Percentiles rank a stretch among this genome's conserved stretches.
Evolutionary conservation across 352 stramenopile species (phyloP).

Genomic region (Phytophthora citricola): DNA sequence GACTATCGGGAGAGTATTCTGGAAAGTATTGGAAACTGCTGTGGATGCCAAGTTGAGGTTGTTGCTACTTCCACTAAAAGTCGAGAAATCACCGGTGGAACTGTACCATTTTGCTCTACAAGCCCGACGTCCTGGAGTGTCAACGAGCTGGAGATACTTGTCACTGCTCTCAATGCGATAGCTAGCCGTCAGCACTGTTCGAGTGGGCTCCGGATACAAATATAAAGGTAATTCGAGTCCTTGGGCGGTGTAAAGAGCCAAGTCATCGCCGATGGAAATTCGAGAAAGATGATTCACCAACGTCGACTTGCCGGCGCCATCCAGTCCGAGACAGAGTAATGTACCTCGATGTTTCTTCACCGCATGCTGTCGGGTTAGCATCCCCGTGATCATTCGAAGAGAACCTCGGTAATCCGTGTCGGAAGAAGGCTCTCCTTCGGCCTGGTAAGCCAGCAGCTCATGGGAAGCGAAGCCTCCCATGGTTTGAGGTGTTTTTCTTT

Average conservation of each 20-base stretch:
- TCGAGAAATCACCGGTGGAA: constrained; percentile 9
- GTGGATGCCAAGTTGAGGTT: constrained; percentile 29
- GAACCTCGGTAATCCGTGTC: constrained; percentile 31
- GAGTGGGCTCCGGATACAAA: constrained; percentile 41
- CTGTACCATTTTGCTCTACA: constrained; percentile 49
- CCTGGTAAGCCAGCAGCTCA: constrained; percentile 29
- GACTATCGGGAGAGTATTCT: constrained; percentile 41
- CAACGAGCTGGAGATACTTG: constrained; percentile 53
- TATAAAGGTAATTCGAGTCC: constrained; percentile 24
- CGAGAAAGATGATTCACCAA: constrained; percentile 52
- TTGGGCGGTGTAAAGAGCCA: constrained; percentile 12
- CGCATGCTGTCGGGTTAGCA: constrained; percentile 35
- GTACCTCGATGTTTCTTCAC: constrained; percentile 53
- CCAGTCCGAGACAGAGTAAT: constrained; percentile 58
- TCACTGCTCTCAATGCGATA: constrained; percentile 52
- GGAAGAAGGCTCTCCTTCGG: constrained; percentile 11
- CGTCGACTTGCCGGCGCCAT: constrained; percentile 69
- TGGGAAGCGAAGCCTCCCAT: constrained; percentile 59
- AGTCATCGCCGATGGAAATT: constrained; percentile 33
- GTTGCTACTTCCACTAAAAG: constrained; percentile 20
- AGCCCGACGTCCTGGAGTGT: constrained; percentile 46
- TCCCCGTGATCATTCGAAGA: constrained; percentile 24
- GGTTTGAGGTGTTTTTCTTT: not conserved
- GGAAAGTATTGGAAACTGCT: constrained; percentile 6
- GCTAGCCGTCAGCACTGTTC: constrained; percentile 24